These are phyloP conservation scores for Aspergillus cristatus DNA, from an alignment of 495 filamentous ascomycete genomes.

Conservation along the genomic window DNA sequence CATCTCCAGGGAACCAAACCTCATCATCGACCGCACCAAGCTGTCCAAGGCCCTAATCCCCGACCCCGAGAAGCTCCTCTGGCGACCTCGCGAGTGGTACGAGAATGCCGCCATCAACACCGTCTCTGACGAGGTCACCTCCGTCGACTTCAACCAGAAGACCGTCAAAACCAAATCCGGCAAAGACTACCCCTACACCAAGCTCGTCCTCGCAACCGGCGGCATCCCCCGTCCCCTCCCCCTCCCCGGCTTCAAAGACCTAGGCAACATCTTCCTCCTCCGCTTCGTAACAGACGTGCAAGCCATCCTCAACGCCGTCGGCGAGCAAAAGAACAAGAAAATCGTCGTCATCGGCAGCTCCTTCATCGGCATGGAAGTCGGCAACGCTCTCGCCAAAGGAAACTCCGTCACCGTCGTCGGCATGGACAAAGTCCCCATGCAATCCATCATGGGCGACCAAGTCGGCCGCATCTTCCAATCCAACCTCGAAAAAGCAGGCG, in stretches of 20 bases:
- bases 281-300: conserved; percentile 66
- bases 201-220: conserved; percentile 82
- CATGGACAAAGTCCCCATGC: conserved; percentile 78
- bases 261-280: conserved; percentile 79
- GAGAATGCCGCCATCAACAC: conserved; percentile 63
- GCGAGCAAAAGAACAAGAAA: conserved; percentile 74
- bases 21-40: conserved; percentile 88
- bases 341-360: conserved; percentile 84
- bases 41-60: conserved; percentile 87
- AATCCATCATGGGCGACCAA: conserved; percentile 75
- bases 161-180: conserved; percentile 64
- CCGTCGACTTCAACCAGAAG: conserved; percentile 66
- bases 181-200: conserved; percentile 64
- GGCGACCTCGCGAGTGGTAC: conserved; percentile 68
- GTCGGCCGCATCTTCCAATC: conserved; percentile 74
- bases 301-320: conserved; percentile 64
- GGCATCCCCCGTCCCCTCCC: conserved; percentile 72
- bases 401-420: conserved; percentile 87
- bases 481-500: conserved; percentile 70
- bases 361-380: conserved; percentile 96
- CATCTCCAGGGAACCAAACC: conserved; percentile 73
- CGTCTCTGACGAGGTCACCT: conserved; percentile 63
- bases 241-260: conserved; percentile 73
- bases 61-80: conserved; percentile 69
- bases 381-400: conserved; percentile 62